These are phyloP conservation scores for Colletotrichum sp. DNA, from an alignment of 2,329 filamentous ascomycete genomes.

Conservation along the genomic window DNA sequence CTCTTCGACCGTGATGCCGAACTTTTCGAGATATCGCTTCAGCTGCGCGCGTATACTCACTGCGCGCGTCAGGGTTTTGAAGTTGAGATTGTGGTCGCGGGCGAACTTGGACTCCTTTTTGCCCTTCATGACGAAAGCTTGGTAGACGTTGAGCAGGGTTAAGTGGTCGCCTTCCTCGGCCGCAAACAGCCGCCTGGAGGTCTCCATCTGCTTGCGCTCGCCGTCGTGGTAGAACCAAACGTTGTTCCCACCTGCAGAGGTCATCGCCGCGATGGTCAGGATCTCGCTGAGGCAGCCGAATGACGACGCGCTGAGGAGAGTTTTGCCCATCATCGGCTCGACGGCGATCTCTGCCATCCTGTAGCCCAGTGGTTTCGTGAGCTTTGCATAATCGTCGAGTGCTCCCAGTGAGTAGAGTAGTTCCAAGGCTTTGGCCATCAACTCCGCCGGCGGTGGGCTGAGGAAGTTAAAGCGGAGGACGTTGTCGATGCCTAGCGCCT, in stretches of 20 bases:
- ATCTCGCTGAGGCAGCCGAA: slow-evolving; percentile 87
- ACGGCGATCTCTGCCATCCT: slow-evolving; percentile 94
- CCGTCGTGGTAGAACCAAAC: slow-evolving; percentile 84
- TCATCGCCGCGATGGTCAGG: slow-evolving; percentile 92
- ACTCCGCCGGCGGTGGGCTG: slow-evolving; percentile 81
- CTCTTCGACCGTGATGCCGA: slow-evolving; percentile 75
- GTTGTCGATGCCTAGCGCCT: slow-evolving; percentile 95
- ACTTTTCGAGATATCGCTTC: slow-evolving; percentile 84
- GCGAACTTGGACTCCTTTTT: slow-evolving; percentile 87
- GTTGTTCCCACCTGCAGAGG: slow-evolving; percentile 78
- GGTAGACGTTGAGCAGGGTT: slow-evolving; percentile 92
- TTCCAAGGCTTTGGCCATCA: slow-evolving; percentile 86
- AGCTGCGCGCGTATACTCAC: slow-evolving; percentile 88
- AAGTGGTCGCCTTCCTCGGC: slow-evolving; percentile 94
- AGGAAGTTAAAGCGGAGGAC: slow-evolving; percentile 90
- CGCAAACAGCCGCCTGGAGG: slow-evolving; percentile 79
- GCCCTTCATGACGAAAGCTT: slow-evolving; percentile 83
- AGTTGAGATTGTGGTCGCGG: slow-evolving; percentile 85
- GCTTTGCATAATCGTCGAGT: slow-evolving; percentile 86
- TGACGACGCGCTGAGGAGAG: slow-evolving; percentile 73
- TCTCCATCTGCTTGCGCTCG: slow-evolving; percentile 77
- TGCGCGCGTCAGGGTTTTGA: slow-evolving; percentile 80
- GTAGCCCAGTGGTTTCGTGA: slow-evolving; percentile 85
- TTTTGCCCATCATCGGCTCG: slow-evolving; percentile 95
- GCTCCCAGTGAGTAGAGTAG: slow-evolving; percentile 86